phyloP scores from a whole-genome alignment of 371 early-diverging fungal genomes.

The Dichotomocladium elegans region DNA sequence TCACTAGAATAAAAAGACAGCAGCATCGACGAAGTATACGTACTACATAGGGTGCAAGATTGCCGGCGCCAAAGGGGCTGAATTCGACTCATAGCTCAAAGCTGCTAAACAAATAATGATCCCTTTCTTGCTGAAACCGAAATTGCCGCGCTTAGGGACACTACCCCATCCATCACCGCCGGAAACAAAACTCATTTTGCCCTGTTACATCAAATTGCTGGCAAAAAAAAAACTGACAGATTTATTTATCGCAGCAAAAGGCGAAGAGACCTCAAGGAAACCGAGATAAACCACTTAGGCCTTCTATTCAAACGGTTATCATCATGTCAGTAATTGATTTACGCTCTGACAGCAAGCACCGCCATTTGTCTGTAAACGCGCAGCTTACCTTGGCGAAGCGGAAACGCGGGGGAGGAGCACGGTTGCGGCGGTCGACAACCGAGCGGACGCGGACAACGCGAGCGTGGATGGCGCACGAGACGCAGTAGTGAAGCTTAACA shows the following conservation, averaged over 20 bases:
- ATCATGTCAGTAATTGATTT: background rate
- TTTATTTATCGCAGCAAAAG: conserved; percentile 1
- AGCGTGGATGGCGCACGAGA: conserved; percentile 98
- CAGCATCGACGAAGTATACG: no score
- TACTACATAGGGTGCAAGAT: no score
- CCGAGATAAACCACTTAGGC: background rate
- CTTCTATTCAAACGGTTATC: background rate
- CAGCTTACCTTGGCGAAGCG: conserved; percentile 62
- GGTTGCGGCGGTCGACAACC: conserved; percentile 84
- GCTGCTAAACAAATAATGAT: no score
- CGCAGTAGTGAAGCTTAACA: conserved; percentile 97
- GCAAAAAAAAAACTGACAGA: background rate
- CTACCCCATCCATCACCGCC: no score
- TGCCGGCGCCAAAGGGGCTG: no score
- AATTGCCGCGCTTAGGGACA: no score
- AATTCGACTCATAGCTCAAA: no score
- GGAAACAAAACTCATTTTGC: no score
- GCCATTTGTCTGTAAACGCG: no score
- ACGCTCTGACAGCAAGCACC: background rate
- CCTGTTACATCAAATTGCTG: no score
- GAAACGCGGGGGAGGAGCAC: conserved; percentile 91
- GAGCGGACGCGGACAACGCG: conserved; percentile 97
- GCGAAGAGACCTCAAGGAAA: background rate
- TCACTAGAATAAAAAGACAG: no score
- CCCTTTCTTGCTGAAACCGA: no score